These are phyloP conservation scores for Fibroporia radiculosa DNA, from an alignment of 768 basidiomycete species.

Conservation along the genomic window DNA sequence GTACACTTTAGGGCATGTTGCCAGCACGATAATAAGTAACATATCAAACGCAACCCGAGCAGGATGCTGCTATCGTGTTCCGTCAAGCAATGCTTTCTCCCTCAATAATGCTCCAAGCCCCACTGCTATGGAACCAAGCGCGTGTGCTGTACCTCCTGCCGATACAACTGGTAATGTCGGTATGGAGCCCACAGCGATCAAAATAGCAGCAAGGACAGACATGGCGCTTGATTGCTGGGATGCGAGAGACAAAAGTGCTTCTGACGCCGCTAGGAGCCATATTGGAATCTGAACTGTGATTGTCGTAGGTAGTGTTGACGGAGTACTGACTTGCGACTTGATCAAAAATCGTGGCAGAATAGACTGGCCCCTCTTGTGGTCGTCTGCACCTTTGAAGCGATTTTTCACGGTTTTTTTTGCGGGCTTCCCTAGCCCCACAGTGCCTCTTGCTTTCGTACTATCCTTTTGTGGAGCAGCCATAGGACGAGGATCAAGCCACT, in stretches of 20 bases:
- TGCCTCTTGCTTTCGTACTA: neutral
- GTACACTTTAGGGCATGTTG: too few species aligned
- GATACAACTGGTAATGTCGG: conserved; percentile 2
- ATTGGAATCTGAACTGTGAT: conserved; percentile 15
- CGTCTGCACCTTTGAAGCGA: too few species aligned
- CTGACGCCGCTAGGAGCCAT: conserved; percentile 16
- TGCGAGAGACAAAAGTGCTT: conserved; percentile 12
- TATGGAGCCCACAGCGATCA: conserved; percentile 8
- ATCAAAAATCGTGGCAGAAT: too few species aligned
- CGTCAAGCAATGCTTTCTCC: too few species aligned
- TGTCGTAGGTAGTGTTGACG: conserved; percentile 9
- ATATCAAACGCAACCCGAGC: too few species aligned
- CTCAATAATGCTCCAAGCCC: conserved; percentile 2
- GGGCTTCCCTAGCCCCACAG: too few species aligned
- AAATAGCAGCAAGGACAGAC: conserved; percentile 6
- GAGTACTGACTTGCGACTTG: too few species aligned
- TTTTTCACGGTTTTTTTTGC: neutral
- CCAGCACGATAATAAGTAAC: too few species aligned
- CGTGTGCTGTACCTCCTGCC: conserved; percentile 4
- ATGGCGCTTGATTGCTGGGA: conserved; percentile 9
- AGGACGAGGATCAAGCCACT: neutral
- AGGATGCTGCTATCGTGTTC: too few species aligned
- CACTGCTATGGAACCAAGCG: conserved; percentile 1
- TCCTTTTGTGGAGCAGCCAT: neutral
- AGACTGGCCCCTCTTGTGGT: too few species aligned